Evolutionary conservation across 2,329 filamentous ascomycete species (phyloP), one percentile per base, ranked within the genome.

Genomic region (Fusarium brachygibbosum): DNA sequence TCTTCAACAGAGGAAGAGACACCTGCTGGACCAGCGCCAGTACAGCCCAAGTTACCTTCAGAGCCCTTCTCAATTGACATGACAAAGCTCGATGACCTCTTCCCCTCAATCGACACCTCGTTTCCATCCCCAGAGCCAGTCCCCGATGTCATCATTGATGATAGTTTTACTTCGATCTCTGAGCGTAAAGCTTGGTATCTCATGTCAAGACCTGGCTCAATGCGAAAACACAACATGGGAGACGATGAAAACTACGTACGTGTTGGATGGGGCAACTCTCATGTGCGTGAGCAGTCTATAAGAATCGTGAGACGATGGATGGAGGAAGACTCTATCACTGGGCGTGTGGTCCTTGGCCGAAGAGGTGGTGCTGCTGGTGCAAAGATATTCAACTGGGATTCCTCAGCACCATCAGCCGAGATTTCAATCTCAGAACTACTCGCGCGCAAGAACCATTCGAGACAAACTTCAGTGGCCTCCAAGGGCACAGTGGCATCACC

Each of bases 131-230:
- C 79, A 2, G 79, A 78, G 41, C 72, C 71, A 5, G 68, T 87
- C 0, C 77, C 85, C 1, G 85, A 87, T 31, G 76, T 80, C 31
- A 75, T 85, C 44, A 80, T 87, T 19, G 76, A 76, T 31, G 86
- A 90, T 73, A 85, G 80, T 29, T 89, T 89, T 63, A 79, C 80
- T 6, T 81, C 82, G 4, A 83, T 85, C 5, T 84, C 85, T 4
- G 84, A 91, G 76, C 87, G 89, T 49, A 90, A 87, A 71, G 82
- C 83, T 10, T 91, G 89, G 89, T 90, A 91, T 68, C 86, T 88
- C 21, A 77, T 91, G 19, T 90, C 89, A 10, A 84, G 89, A 7
- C 83, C 83, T 57, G 89, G 88, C 4, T 88, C 88, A 1, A 82
- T 85, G 69, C 82, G 87, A 8, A 86, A 85, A 61, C 84, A 90